Base-by-base conservation (phyloP, 2,329 filamentous ascomycete species). In the Septoria linicola region DNA sequence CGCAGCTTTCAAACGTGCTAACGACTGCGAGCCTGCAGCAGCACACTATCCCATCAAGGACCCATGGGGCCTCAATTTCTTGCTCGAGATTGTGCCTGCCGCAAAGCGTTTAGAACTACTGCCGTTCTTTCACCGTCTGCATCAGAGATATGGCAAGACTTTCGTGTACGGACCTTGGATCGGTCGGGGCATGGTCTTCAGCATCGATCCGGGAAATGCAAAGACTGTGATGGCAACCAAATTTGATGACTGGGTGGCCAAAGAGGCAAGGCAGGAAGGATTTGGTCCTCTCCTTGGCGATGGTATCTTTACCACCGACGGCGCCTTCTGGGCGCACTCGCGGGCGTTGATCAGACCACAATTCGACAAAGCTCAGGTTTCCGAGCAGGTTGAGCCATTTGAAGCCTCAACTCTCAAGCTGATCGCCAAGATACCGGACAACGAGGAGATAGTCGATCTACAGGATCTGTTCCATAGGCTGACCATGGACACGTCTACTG, bases 401-500 rank as follows among this genome's bases (percentile, higher is more conserved):
- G 23, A 27, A 27, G 23, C 23, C 23, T 27, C 23, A 10, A 27
- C 23, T 27, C 23, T 27, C 23, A 27, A 27, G 23, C 23, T 27
- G 23, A 25, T 48, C 27, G 21, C 32, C 8, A 40, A 21, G 6
- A 75, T 88, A 10, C 80, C 81, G 0, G 62, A 65, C 0, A 70
- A 79, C 48, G 76, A 82, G 40, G 68, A 72, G 2, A 76, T 73
- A 0, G 74, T 87, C 4, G 80, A 87, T 58, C 68, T 87, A 20
- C 79, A 82, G 63, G 74, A 78, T 6, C 68, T 85, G 3, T 83
- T 86, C 61, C 84, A 84, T 59, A 75, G 77, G 39, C 74, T 85
- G 62, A 84, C 83, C 0, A 72, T 87, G 17, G 83, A 88, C 52
- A 79, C 81, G 0, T 80, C 82, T 0, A 87, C 82, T 0, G 81